Evolutionary conservation across 2,329 filamentous ascomycete species (phyloP), one percentile per base, ranked within the genome.

Genomic region (Myriosclerotinia curreyana): DNA sequence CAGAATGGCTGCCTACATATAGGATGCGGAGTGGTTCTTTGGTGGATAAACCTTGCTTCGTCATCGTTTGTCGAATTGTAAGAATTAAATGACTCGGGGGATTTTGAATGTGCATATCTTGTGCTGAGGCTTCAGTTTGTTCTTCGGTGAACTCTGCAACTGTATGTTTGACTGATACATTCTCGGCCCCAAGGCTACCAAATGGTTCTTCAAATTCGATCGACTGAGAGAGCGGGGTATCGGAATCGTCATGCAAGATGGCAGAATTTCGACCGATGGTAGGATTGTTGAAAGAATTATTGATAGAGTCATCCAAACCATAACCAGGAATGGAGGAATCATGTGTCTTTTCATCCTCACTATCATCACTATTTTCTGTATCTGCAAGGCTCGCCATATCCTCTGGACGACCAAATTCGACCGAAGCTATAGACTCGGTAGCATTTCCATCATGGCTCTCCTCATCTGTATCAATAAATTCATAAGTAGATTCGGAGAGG

Each of bases 1-100:
- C 75, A 2, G 73, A 74, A 31, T 77, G 74, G 61, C 76, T 77
- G 25, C 81, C 81, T 36, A 81, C 74, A 65, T 82, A 83, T n/a
- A 83, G 71, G 22, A 83, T 75, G 15, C 79, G 76, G 60, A 83
- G 75, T 22, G 80, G 79, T 66, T 80, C 79, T 44, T 74, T 72
- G 15, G 78, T 80, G 6, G 76, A 76, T 20, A 83, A 75, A 56
- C 76, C 78, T 63, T 76, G 73, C 60, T 77, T 77, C 22, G 78
- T 79, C 79, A 83, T 81, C 46, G 79, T 81, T 69, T 82, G 80
- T 53, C 79, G 77, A 62, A 82, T 76, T 8, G 79, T 77, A 28
- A 77, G 76, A 36, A 76, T 73, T 28, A 82, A 68, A 34, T 75
- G 75, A 49, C 74, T 75, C 5, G 77, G 77, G 0, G 73, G 71